Evolutionary conservation across 2,329 filamentous ascomycete genomes (phyloP), one percentile per base, ranked within the genome.

Genomic region (Diplocarpon rosae): DNA sequence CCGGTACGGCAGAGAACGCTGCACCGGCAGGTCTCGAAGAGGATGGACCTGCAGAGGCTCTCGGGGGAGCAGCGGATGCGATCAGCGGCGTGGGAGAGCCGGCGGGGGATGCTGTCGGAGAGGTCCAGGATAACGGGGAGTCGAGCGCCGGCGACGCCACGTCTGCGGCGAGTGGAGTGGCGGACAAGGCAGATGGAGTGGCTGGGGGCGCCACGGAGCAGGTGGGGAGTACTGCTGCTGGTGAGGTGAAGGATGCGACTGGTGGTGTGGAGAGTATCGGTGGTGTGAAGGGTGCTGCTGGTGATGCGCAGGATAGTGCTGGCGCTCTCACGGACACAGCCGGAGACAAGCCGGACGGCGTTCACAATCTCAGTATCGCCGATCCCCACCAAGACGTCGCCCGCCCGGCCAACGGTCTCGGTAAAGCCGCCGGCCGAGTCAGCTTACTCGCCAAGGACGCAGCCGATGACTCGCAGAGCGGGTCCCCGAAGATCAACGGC

Each of bases 61-160:
- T 43, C 3, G 24, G 17, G 1, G 50, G 29, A 20, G 49, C 35
- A 5, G 29, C 31, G 27, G 46, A 42, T 17, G 27, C 29, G 16
- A 45, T 32, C 12, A 35, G 32, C 8, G 51, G 46, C 8, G 44
- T 35, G 5, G 35, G 36, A 36, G 45, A 45, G 15, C 39, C 48
- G 31, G 51, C 46, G 14, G 30, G 39, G 33, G 39, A 39, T 24
- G 42, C 42, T 5, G 39, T 28, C 30, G 43, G 34, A 1, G 30
- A 37, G 17, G 38, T 16, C n/a, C 37, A 20, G 28, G 32, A 40
- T 33, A 43, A 49, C 27, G 39, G 40, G 5, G 11, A 38, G n/a
- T 40, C 40, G 9, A 11, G 33, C 32, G 43, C 30, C 30, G 30
- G 30, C 3, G 30, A 32, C 10, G 30, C n/a, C 5, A 12, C 9